A percentile compares a stretch with the other conserved stretches of the same genome.
These are phyloP conservation scores for Colletotrichum phormii DNA, from an alignment of 2,329 filamentous ascomycete genomes.

Conservation along the genomic window DNA sequence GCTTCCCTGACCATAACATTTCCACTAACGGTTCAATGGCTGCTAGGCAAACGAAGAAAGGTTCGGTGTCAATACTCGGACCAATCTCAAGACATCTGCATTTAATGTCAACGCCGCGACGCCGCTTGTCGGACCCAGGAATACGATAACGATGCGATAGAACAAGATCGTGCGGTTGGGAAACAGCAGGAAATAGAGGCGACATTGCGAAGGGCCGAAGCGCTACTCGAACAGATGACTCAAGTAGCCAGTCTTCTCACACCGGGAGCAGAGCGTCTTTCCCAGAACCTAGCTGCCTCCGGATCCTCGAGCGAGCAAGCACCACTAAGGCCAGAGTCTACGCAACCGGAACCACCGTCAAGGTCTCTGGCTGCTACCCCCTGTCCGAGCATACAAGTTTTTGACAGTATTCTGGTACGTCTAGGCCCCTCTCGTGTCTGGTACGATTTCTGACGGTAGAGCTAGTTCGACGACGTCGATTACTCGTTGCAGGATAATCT, in stretches of 20 bases:
- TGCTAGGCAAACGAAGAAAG: slow-evolving; percentile 58
- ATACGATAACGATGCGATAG: slow-evolving; percentile 44
- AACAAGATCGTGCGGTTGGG: neutral
- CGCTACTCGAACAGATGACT: neutral
- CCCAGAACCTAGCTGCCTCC: neutral
- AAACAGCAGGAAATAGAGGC: slow-evolving; percentile 2
- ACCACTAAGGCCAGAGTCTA: neutral
- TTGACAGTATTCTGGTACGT: neutral
- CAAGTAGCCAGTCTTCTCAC: neutral
- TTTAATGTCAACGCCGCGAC: slow-evolving; percentile 57
- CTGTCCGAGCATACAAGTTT: neutral
- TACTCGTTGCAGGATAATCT: too few species aligned
- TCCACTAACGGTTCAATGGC: neutral
- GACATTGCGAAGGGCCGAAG: neutral
- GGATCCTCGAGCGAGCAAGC: neutral
- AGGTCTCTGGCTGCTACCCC: too few species aligned
- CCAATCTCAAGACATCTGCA: slow-evolving; percentile 52
- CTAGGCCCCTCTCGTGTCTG: too few species aligned
- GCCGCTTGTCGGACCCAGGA: slow-evolving; percentile 60
- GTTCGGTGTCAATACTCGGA: slow-evolving; percentile 58
- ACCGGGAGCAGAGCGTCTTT: neutral
- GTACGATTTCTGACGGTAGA: too few species aligned
- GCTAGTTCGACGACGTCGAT: too few species aligned
- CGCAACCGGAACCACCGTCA: neutral
- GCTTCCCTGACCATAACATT: accelerated